phyloP scores from a whole-genome alignment of 192 early-diverging fungal genomes.

The Geranomyces variabilis region DNA sequence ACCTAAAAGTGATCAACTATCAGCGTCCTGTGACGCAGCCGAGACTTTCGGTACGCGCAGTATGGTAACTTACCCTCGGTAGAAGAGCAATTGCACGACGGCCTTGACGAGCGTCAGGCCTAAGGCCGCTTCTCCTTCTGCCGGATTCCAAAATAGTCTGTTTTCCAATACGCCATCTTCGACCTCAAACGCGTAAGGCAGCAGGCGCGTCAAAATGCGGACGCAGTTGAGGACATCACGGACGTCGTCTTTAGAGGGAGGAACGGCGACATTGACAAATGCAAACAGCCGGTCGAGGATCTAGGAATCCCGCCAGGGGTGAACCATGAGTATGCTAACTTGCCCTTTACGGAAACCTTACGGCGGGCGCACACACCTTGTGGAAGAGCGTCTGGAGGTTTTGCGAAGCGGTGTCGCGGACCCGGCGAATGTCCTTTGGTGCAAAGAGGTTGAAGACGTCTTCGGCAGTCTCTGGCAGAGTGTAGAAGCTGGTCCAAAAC shows the following conservation, averaged over 20 bases:
- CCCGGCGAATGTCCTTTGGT: conserved; percentile 78
- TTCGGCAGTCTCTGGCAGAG: conserved; percentile 71
- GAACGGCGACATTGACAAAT: conserved; percentile 37
- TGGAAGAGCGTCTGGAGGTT: conserved; percentile 77
- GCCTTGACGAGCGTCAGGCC: conserved; percentile 20
- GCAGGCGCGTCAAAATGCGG: conserved; percentile 78
- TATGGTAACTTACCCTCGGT: conserved; percentile 28
- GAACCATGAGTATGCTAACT: too few species aligned
- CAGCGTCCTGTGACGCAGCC: too few species aligned
- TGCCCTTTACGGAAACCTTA: neutral
- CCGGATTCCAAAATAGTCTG: conserved; percentile 61
- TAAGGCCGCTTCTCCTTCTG: conserved; percentile 22
- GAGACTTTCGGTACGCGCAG: too few species aligned
- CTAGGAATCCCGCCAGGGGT: too few species aligned
- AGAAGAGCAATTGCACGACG: conserved; percentile 46
- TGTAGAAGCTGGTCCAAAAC: conserved; percentile 67
- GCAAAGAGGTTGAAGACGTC: conserved; percentile 87
- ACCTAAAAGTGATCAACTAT: conserved; percentile 14
- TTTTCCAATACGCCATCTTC: conserved; percentile 59
- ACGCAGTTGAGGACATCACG: conserved; percentile 79
- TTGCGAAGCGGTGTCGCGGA: conserved; percentile 72
- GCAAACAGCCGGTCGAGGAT: conserved; percentile 19
- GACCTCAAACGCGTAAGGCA: conserved; percentile 85
- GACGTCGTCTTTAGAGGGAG: conserved; percentile 54
- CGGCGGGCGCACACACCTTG: too few species aligned